phyloP scores from a whole-genome alignment of 163 green algal genomes.

The Chloromonas sp. region DNA sequence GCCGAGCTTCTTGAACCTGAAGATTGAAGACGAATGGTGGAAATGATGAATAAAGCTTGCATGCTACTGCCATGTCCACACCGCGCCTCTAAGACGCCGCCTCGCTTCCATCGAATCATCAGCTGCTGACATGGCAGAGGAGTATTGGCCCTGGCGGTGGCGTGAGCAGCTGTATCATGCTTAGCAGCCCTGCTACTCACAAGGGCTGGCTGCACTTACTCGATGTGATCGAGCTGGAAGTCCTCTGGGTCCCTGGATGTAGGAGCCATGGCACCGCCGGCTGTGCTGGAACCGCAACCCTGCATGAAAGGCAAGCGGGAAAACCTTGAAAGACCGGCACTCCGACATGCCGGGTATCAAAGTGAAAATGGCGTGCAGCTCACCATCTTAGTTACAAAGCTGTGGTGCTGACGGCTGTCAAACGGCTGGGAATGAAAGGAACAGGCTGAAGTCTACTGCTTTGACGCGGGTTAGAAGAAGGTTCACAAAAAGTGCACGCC shows the following conservation, averaged over 20 bases:
- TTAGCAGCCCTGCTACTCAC: not conserved
- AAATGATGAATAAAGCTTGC: not conserved
- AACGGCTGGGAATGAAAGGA: too few relatives aligned
- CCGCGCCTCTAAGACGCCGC: not conserved
- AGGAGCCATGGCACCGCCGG: not conserved
- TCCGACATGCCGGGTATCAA: not conserved
- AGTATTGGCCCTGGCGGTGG: not conserved
- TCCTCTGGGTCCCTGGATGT: not conserved
- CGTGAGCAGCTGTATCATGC: not conserved
- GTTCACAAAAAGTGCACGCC: too few relatives aligned
- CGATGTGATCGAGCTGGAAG: not conserved
- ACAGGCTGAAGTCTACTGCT: too few relatives aligned
- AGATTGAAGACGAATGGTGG: not conserved
- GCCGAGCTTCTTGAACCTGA: not conserved
- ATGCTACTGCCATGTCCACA: not conserved
- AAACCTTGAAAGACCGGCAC: too few relatives aligned
- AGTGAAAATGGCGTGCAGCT: not conserved
- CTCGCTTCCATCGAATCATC: not conserved
- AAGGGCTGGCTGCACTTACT: not conserved
- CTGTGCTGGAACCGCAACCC: slow-evolving; percentile 6
- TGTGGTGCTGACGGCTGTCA: too few relatives aligned
- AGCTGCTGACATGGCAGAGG: not conserved
- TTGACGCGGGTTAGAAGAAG: too few relatives aligned
- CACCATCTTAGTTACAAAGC: not conserved
- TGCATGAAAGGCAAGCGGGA: not conserved